Evolutionary conservation across 2,329 filamentous ascomycete species (phyloP).

Genomic region (Ophiostoma fasciatum): DNA sequence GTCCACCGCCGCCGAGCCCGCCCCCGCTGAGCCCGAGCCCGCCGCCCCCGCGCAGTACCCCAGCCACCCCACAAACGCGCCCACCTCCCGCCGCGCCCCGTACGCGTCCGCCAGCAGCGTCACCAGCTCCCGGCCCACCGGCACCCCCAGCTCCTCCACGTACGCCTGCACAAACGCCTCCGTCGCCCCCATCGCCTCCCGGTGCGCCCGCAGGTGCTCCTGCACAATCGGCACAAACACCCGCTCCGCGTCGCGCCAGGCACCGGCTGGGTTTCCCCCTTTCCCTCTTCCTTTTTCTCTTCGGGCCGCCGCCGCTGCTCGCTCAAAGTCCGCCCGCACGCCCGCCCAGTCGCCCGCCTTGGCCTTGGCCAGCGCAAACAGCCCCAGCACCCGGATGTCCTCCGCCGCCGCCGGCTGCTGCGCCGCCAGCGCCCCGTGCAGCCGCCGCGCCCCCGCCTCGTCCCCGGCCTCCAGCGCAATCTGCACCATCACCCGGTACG

Average conservation of each 20-base stretch:
- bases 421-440: conserved; percentile 16
- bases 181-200: conserved; percentile 23
- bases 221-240: conserved; percentile 25
- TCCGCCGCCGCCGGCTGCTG: conserved; percentile 14
- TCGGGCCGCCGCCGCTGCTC: conserved; percentile 8
- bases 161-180: conserved; percentile 33
- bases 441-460: conserved; percentile 16
- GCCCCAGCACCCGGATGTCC: conserved; percentile 21
- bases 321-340: conserved; percentile 20
- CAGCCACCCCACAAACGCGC: conserved; percentile 26
- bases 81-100: conserved; percentile 22
- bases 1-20: conserved; percentile 23
- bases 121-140: conserved; percentile 22
- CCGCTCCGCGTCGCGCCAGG: conserved; percentile 15
- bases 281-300: too few relatives aligned
- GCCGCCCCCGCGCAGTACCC: conserved; percentile 21
- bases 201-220: conserved; percentile 23
- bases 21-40: too few relatives aligned
- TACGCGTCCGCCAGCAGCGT: conserved; percentile 29
- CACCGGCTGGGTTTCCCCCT: too few relatives aligned
- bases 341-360: conserved; percentile 26
- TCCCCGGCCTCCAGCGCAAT: conserved; percentile 23
- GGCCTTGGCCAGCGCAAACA: conserved; percentile 23
- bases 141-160: conserved; percentile 20
- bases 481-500: conserved; percentile 26